Evolutionary conservation across 2,329 filamentous ascomycete species (phyloP).

Genomic region (Cladophialophora chaetospira): DNA sequence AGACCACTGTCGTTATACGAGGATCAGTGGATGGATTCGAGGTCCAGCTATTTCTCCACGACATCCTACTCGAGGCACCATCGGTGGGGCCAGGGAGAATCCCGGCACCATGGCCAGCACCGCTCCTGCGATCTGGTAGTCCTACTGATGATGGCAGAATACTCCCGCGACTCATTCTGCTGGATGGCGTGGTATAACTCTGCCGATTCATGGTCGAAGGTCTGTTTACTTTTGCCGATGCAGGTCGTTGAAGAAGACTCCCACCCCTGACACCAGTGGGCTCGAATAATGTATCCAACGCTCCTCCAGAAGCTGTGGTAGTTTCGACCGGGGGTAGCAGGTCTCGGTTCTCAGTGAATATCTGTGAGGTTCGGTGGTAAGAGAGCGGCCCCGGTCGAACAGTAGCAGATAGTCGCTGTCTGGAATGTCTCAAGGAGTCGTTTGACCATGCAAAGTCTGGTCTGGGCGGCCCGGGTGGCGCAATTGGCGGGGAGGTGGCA

Average conservation of each 20-base stretch:
- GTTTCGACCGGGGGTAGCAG: neutral
- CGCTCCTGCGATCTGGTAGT: conserved; percentile 44
- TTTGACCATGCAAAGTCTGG: conserved; percentile 24
- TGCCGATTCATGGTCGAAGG: neutral
- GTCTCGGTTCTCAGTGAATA: neutral
- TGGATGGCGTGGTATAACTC: conserved; percentile 16
- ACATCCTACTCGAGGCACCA: conserved; percentile 39
- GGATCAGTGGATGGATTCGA: conserved; percentile 42
- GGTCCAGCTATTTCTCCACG: conserved; percentile 42
- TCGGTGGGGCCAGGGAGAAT: conserved; percentile 42
- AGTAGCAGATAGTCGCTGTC: conserved; percentile 11
- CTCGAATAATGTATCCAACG: no score
- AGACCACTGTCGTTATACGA: conserved; percentile 40
- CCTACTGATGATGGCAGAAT: conserved; percentile 27
- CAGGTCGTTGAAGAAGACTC: neutral
- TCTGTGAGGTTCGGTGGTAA: conserved; percentile 27
- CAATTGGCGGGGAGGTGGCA: neutral
- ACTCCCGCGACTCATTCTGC: conserved; percentile 28
- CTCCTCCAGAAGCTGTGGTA: neutral
- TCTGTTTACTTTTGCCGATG: neutral
- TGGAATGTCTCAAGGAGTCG: conserved; percentile 18
- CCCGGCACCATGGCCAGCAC: conserved; percentile 46
- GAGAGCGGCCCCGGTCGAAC: conserved; percentile 30
- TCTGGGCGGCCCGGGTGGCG: conserved; percentile 5
- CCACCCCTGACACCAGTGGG: no score